phyloP scores from a whole-genome alignment of 495 filamentous ascomycete species.

The Tuber brumale region DNA sequence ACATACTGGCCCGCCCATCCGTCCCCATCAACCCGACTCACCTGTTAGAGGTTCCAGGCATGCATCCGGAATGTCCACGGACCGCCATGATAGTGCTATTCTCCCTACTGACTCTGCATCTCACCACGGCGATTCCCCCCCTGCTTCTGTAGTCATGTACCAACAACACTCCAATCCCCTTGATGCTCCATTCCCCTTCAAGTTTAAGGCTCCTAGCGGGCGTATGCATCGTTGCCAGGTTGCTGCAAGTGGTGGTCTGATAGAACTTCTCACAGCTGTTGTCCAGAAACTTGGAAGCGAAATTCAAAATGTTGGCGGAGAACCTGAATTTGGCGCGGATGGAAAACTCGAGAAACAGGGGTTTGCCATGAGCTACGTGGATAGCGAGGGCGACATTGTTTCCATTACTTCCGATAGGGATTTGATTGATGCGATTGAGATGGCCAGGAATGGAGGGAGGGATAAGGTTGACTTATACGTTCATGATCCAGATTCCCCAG shows the following conservation, averaged over 20 bases:
- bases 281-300: constrained; percentile 82
- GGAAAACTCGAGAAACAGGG: constrained; percentile 73
- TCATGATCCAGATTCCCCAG: constrained; percentile 81
- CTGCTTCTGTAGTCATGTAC: constrained; percentile 56
- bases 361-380: constrained; percentile 90
- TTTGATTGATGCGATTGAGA: constrained; percentile 77
- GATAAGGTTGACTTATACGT: constrained; percentile 98
- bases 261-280: constrained; percentile 71
- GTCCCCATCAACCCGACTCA: constrained; percentile 47
- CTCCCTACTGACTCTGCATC: constrained; percentile 91
- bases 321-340: constrained; percentile 62
- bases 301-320: constrained; percentile 76
- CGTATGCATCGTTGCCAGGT: constrained; percentile 91
- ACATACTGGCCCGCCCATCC: constrained; percentile 51
- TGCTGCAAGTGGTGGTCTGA: constrained; percentile 68
- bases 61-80: constrained; percentile 51
- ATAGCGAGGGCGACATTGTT: constrained; percentile 95
- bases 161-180: constrained; percentile 51
- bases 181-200: constrained; percentile 86
- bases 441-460: constrained; percentile 65
- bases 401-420: constrained; percentile 95
- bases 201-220: constrained; percentile 97
- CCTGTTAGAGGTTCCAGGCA: constrained; percentile 60
- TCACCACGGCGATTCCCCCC: constrained; percentile 76
- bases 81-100: constrained; percentile 54